Conservation (phyloP, 305 asterid species). For the Petunia hybrid region DNA sequence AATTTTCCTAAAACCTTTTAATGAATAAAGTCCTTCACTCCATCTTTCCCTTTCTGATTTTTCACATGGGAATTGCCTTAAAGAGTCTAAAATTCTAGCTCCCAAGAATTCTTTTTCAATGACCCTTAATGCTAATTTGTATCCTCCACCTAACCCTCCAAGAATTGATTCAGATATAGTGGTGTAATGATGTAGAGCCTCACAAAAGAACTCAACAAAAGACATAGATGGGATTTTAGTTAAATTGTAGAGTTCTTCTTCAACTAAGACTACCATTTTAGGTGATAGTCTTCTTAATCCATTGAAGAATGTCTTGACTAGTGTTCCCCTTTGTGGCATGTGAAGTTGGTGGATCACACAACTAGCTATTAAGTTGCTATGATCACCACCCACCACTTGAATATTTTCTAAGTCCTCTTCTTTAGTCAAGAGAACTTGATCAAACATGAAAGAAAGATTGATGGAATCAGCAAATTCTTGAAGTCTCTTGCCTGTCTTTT, state of each 20-base stretch:
- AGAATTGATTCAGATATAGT: conserved; percentile 45
- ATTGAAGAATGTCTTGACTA: conserved; percentile 42
- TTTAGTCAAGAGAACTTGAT: conserved; percentile 36
- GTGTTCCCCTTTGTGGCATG: conserved; percentile 43
- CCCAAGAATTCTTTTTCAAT: conserved; percentile 46
- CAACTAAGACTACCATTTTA: conserved; percentile 42
- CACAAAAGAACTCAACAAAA: conserved; percentile 44
- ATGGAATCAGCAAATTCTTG: conserved; percentile 51
- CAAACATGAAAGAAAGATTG: conserved; percentile 44
- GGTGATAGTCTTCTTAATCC: conserved; percentile 47
- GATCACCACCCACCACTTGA: conserved; percentile 6
- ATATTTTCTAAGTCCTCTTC: conserved; percentile 39
- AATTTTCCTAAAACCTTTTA: conserved; percentile 43
- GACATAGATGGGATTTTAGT: conserved; percentile 37
- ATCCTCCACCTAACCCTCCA: conserved; percentile 42
- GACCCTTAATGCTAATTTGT: conserved; percentile 38
- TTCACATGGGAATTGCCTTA: conserved; percentile 41
- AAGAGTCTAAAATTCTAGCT: conserved; percentile 38
- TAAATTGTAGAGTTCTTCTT: conserved; percentile 45
- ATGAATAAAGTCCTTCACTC: conserved; percentile 30
- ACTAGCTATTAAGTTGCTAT: conserved; percentile 41
- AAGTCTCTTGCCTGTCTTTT: conserved; percentile 43
- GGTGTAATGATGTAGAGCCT: conserved; percentile 48
- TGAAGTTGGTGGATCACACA: conserved; percentile 51
- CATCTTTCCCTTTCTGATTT: conserved; percentile 28